Evolutionary conservation across 2,329 filamentous ascomycete genomes (phyloP).

Genomic region (Ploettnerulaceae sp.): DNA sequence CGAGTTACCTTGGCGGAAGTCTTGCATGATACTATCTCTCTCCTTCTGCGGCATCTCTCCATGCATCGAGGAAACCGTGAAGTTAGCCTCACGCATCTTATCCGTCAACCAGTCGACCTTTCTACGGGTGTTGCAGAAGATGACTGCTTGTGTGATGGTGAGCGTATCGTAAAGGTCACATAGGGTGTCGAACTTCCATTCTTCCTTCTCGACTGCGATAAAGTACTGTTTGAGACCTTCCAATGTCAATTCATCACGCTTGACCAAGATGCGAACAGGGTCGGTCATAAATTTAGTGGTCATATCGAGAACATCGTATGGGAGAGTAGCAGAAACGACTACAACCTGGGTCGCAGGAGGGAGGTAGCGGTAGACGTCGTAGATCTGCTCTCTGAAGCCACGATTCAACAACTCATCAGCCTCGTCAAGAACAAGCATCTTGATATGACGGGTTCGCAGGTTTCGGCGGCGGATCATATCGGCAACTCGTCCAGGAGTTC

Average conservation of each 20-base stretch:
- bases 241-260: conserved; percentile 96
- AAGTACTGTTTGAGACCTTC: conserved; percentile 99
- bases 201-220: conserved; percentile 98
- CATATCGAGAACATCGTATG: conserved; percentile 97
- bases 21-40: conserved; percentile 98
- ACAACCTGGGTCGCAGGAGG: conserved; percentile 98
- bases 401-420: conserved; percentile 81
- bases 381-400: conserved; percentile 97
- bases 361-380: conserved; percentile 96
- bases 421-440: conserved; percentile 74
- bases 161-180: conserved; percentile 98
- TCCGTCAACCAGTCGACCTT: conserved; percentile 99
- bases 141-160: conserved; percentile 97
- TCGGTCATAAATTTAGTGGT: conserved; percentile 99
- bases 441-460: conserved; percentile 68
- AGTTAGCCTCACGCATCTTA: conserved; percentile 98
- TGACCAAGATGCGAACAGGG: conserved; percentile 91
- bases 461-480: conserved; percentile 75
- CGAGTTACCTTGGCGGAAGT: conserved; percentile 95
- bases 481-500: conserved; percentile 93
- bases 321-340: conserved; percentile 91
- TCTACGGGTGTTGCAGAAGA: conserved; percentile 98
- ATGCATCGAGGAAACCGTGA: conserved; percentile 98
- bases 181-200: conserved; percentile 99
- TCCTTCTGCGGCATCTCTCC: conserved; percentile 99